Evolutionary conservation across 2,329 filamentous ascomycete genomes (phyloP).

Genomic region (Huntiella abstrusa): DNA sequence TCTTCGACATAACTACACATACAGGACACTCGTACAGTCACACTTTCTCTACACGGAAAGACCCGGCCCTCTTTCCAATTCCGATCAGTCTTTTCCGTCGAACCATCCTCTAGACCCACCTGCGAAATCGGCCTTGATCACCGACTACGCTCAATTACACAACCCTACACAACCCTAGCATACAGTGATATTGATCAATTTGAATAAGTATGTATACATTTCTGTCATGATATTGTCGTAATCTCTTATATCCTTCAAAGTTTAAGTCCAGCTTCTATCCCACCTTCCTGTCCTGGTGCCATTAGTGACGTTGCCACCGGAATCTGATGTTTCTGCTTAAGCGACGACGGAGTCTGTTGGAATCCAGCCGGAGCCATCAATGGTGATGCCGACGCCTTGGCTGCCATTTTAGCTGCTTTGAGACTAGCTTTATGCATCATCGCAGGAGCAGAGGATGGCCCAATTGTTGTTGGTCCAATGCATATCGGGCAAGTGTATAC

Average conservation of each 20-base stretch:
- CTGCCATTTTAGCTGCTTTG: background rate
- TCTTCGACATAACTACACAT: no score
- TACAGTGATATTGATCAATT: no score
- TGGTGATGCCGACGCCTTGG: constrained; percentile 15
- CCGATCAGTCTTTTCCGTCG: no score
- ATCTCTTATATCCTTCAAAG: background rate
- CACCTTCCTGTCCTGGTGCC: background rate
- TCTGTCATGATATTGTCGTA: background rate
- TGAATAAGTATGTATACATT: background rate
- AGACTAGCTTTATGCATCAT: background rate
- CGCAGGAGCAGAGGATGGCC: constrained; percentile 25
- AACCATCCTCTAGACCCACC: no score
- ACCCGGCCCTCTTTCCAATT: no score
- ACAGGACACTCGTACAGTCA: no score
- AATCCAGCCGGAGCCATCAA: constrained; percentile 15
- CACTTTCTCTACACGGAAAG: no score
- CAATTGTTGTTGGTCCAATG: constrained; percentile 33
- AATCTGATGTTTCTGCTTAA: background rate
- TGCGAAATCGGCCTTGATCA: no score
- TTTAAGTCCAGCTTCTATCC: background rate
- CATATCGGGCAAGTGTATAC: constrained; percentile 48
- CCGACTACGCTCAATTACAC: no score
- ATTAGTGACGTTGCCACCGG: background rate
- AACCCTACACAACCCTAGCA: no score
- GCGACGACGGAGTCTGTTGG: background rate